Evolutionary conservation across 1,284 basidiomycete species (phyloP).

Genomic region (Fomitopsis pinicola): DNA sequence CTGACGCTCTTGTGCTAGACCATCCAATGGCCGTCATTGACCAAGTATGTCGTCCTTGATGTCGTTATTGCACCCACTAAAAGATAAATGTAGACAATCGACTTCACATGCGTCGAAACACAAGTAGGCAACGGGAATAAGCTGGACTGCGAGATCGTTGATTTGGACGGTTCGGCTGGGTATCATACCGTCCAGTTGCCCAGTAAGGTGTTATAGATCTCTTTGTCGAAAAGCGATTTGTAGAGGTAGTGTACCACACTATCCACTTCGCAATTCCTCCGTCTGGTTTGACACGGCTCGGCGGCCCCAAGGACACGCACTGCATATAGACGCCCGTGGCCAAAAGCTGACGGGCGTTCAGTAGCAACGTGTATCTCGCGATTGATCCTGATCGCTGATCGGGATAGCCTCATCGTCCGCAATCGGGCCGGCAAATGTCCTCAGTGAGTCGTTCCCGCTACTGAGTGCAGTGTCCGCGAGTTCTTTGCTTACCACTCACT

Average conservation of each 20-base stretch:
- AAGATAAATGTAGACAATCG: conserved; percentile 48
- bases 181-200: conserved; percentile 36
- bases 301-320: too few species aligned
- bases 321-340: too few species aligned
- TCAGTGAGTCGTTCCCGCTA: not conserved
- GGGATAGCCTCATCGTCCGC: not conserved
- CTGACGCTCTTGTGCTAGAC: conserved; percentile 40
- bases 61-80: not conserved
- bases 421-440: not conserved
- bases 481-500: too few species aligned
- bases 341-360: too few species aligned
- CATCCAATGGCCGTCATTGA: conserved; percentile 82
- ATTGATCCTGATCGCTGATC: not conserved
- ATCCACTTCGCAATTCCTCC: too few species aligned
- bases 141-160: conserved; percentile 76
- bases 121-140: conserved; percentile 72
- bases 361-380: not conserved
- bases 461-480: not conserved
- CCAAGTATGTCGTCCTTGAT: conserved; percentile 38
- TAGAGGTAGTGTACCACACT: too few species aligned
- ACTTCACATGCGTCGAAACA: conserved; percentile 81
- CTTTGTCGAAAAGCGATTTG: too few species aligned
- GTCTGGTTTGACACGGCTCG: too few species aligned
- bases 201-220: not conserved
- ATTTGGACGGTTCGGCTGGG: conserved; percentile 37